Evolutionary conservation across 148 eudicot species (phyloP), one percentile per base, ranked within the genome.

Genomic region (Fagopyrum tataricum): DNA sequence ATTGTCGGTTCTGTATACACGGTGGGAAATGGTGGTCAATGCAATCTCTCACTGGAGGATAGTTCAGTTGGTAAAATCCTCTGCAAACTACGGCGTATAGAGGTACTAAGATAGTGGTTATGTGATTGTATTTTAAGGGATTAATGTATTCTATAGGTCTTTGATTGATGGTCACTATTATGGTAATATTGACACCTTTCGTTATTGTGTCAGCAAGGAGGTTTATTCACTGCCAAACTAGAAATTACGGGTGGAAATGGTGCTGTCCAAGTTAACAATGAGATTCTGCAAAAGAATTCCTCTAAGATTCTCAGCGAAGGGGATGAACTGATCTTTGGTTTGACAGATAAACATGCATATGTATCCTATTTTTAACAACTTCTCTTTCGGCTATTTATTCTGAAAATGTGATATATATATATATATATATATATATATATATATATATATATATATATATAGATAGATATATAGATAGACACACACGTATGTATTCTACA

Each of bases 181-280:
- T 44, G 20, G 21, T 51, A 70, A 5, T 39, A 14, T 55, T 66
- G 76, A 64, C 37, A 3, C 15, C 10, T 7, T 52, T 64, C 4
- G 78, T 71, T 48, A 1, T 71, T 31, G 21, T 21, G 56, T 46
- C 52, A 91, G 95, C 76, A 41, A 78, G 90, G 91, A 73, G 83
- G 79, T 67, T 81, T 81, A 7, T 75, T 83, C 23, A 73, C 78
- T 66, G 85, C 92, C 72, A 74, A 77, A 78, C 91, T 95, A 74
- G 92, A 89, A 76, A 81, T 94, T 71, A 85, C 91, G 44, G 97
- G 97, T 4, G 84, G 85, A 62, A 88, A 87, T 79, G 97, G 93
- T 68, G 72, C 76, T 74, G 98, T 94, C 72, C 86, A 83, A 76
- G 86, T 91, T 24, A 94, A 94, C 79, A 90, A 89, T 66, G 86